Conservation (phyloP, 1,284 basidiomycete genomes). For the Fomitopsis palustris region DNA sequence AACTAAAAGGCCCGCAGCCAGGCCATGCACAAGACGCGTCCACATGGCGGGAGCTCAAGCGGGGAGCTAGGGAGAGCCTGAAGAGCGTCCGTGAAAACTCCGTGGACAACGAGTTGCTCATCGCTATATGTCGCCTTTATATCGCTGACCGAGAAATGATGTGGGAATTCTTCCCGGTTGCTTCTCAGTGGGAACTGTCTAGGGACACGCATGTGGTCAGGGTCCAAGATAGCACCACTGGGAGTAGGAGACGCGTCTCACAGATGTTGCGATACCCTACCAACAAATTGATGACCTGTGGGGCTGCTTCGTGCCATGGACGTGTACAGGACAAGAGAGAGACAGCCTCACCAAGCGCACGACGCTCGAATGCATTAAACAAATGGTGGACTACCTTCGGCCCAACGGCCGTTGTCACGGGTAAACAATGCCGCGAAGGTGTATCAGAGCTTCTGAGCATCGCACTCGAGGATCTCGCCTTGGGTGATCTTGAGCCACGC, state of each 20-base stretch:
- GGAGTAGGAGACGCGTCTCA: neutral
- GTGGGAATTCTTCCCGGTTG: neutral
- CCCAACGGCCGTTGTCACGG: neutral
- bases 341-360: too few species aligned
- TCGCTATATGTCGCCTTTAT: neutral
- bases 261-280: neutral
- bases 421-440: neutral
- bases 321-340: too few species aligned
- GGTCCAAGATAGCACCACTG: neutral
- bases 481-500: neutral
- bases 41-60: constrained; percentile 9
- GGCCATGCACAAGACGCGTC: constrained; percentile 8
- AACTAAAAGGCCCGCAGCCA: constrained; percentile 13
- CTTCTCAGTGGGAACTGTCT: constrained; percentile 5
- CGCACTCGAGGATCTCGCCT: neutral
- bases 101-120: neutral
- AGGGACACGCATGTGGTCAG: neutral
- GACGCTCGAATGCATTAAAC: too few species aligned
- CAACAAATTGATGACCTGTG: neutral
- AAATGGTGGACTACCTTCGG: too few species aligned
- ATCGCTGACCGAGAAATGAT: neutral
- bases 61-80: neutral
- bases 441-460: neutral
- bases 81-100: neutral
- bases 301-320: neutral